Evolutionary conservation across 2,329 filamentous ascomycete species (phyloP).

Genomic region (Aaosphaeria arxii): DNA sequence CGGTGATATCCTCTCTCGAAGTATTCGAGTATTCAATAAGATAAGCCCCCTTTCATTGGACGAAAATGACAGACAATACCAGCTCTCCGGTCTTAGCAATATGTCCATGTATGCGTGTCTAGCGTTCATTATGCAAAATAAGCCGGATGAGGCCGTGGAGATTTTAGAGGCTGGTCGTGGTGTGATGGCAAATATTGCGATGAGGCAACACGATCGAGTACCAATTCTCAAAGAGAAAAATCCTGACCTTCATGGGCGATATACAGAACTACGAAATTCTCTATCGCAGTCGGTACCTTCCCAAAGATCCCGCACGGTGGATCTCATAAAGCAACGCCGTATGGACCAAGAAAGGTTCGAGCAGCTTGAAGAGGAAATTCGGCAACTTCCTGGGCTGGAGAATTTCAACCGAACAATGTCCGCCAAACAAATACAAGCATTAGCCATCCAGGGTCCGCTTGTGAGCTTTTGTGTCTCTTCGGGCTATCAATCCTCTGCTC

Average conservation of each 20-base stretch:
- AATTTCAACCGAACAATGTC: slow-evolving; percentile 2
- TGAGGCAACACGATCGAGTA: slow-evolving; percentile 3
- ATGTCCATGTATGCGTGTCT: slow-evolving; percentile 4
- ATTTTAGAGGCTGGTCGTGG: slow-evolving; percentile 2
- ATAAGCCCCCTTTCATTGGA: slow-evolving; percentile 5
- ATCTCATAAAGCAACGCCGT: background rate
- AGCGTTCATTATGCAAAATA: background rate
- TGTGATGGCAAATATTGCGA: slow-evolving; percentile 5
- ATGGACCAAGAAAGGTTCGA: background rate
- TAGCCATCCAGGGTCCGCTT: slow-evolving; percentile 2
- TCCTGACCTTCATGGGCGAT: background rate
- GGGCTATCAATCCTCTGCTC: slow-evolving; percentile 4
- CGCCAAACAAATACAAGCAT: background rate
- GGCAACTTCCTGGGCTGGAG: slow-evolving; percentile 1
- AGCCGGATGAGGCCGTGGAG: slow-evolving; percentile 1
- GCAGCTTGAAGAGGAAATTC: slow-evolving; percentile 2
- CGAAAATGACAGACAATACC: slow-evolving; percentile 3
- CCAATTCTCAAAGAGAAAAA: background rate
- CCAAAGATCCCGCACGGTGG: background rate
- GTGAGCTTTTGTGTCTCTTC: slow-evolving; percentile 9
- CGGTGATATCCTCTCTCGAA: background rate
- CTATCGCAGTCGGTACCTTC: background rate
- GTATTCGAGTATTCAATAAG: slow-evolving; percentile 1
- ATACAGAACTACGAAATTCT: background rate
- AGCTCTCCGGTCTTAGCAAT: slow-evolving; percentile 1